Evolutionary conservation across 805 yeast genomes (phyloP).

Genomic region (Teunomyces kruisii): DNA sequence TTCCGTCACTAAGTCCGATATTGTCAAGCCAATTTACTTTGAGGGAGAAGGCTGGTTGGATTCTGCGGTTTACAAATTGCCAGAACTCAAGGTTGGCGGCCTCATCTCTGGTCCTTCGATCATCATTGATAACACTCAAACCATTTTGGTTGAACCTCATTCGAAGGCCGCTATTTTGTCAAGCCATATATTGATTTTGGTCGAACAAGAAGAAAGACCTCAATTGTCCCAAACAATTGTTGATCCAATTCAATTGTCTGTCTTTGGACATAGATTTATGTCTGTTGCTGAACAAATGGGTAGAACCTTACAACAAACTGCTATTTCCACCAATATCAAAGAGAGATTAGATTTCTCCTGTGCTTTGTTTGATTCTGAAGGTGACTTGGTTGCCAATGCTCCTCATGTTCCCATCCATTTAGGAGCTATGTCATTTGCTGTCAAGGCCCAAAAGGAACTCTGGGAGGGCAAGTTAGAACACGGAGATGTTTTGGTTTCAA

Average conservation of each 20-base stretch:
- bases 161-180: constrained; percentile 29
- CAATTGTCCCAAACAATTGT: constrained; percentile 26
- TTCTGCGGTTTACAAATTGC: constrained; percentile 34
- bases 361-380: constrained; percentile 42
- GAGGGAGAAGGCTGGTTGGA: constrained; percentile 42
- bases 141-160: constrained; percentile 33
- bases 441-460: constrained; percentile 38
- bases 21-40: constrained; percentile 49
- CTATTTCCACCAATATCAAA: constrained; percentile 46
- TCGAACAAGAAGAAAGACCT: constrained; percentile 20
- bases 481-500: constrained; percentile 45
- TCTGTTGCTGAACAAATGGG: constrained; percentile 69
- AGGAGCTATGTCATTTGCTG: constrained; percentile 50
- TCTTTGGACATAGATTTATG: constrained; percentile 43
- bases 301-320: constrained; percentile 43
- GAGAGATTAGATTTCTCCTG: constrained; percentile 47
- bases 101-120: constrained; percentile 29
- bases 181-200: constrained; percentile 22
- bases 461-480: constrained; percentile 41
- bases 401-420: constrained; percentile 48
- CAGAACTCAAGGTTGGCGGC: constrained; percentile 20
- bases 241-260: constrained; percentile 40
- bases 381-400: constrained; percentile 48
- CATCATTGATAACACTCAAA: constrained; percentile 31
- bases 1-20: not conserved